Percentiles rank a stretch among this genome's conserved stretches.
phyloP scores from a whole-genome alignment of 192 early-diverging fungal genomes.

The Funneliformis geosporum region DNA sequence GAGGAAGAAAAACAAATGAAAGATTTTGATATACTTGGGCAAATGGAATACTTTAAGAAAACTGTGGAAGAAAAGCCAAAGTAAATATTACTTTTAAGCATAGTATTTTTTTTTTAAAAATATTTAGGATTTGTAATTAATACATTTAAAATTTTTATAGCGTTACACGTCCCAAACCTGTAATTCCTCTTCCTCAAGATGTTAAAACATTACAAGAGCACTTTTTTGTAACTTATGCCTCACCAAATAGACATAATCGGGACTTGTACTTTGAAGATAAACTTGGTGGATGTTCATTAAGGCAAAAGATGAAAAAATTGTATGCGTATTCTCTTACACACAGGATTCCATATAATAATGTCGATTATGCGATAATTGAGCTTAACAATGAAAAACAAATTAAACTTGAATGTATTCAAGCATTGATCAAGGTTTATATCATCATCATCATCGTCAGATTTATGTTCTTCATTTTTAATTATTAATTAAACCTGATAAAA shows the following conservation, averaged over 20 bases:
- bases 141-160: not conserved
- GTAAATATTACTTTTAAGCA: not conserved
- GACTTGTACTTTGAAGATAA: constrained; percentile 32
- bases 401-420: constrained; percentile 26
- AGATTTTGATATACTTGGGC: constrained; percentile 27
- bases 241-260: not conserved
- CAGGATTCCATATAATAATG: constrained; percentile 3
- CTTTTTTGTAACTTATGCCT: constrained; percentile 10
- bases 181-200: constrained; percentile 22
- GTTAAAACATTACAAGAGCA: not conserved
- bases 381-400: not conserved
- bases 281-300: constrained; percentile 22
- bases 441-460: not conserved
- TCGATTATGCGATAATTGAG: constrained; percentile 13
- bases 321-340: constrained; percentile 26
- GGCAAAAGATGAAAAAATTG: constrained; percentile 20
- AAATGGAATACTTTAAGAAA: constrained; percentile 31
- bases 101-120: not conserved
- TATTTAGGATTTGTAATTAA: no score
- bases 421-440: constrained; percentile 33
- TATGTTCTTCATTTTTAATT: not conserved
- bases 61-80: constrained; percentile 7
- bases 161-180: not conserved
- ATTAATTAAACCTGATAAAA: not conserved
- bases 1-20: constrained; percentile 26